phyloP scores from a whole-genome alignment of 352 stramenopile species.

The Phytopythium chamaehyphon region DNA sequence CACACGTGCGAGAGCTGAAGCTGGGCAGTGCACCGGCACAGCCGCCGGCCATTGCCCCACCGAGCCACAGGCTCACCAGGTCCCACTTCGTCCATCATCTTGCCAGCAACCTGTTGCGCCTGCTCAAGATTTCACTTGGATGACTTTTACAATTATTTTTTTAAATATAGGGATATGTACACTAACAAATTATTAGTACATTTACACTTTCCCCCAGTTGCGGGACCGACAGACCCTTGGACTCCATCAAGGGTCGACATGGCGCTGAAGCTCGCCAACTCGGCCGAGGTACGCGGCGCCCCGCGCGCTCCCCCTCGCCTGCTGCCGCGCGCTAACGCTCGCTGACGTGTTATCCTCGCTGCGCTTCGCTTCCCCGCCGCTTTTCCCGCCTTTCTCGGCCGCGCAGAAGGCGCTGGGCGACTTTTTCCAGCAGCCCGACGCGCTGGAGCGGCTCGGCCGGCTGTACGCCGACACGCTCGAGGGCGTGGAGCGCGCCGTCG shows the following conservation, averaged over 20 bases:
- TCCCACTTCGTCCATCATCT: too few relatives aligned
- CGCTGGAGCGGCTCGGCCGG: conserved; percentile 39
- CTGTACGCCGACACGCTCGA: conserved; percentile 38
- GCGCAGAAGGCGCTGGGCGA: conserved; percentile 43
- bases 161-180: too few relatives aligned
- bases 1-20: too few relatives aligned
- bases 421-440: conserved; percentile 58
- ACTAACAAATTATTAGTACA: too few relatives aligned
- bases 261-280: conserved; percentile 53
- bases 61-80: too few relatives aligned
- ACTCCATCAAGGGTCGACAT: conserved; percentile 21
- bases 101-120: too few relatives aligned
- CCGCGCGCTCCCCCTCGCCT: neutral
- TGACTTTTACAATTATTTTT: too few relatives aligned
- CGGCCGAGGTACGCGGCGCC: conserved; percentile 46
- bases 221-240: neutral
- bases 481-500: conserved; percentile 25
- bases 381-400: neutral
- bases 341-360: neutral
- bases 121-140: too few relatives aligned
- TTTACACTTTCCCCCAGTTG: too few relatives aligned
- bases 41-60: too few relatives aligned
- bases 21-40: too few relatives aligned
- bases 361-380: neutral
- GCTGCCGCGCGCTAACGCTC: neutral